A percentile compares a stretch with the other conserved stretches of the same genome.
These are phyloP conservation scores for Fusarium xylarioides DNA, from an alignment of 2,329 filamentous ascomycete species.

Conservation along the genomic window DNA sequence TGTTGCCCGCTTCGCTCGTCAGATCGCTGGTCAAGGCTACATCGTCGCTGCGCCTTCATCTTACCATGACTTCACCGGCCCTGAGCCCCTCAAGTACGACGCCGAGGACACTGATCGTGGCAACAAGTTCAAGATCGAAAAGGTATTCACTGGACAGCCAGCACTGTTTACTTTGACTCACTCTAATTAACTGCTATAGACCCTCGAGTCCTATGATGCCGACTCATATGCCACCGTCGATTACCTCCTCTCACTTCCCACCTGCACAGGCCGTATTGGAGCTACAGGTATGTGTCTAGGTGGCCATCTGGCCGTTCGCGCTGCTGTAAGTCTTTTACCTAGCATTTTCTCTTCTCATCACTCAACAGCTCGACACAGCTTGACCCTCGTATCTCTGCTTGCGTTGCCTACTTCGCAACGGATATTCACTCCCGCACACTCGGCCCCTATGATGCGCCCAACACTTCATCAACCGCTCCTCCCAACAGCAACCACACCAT, in stretches of 20 bases:
- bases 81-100: constrained; percentile 85
- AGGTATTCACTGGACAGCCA: constrained; percentile 58
- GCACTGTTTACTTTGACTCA: neutral
- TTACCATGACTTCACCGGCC: constrained; percentile 92
- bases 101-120: constrained; percentile 86
- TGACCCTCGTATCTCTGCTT: constrained; percentile 78
- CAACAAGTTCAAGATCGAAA: constrained; percentile 85
- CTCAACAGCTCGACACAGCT: constrained; percentile 55
- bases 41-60: constrained; percentile 90
- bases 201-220: constrained; percentile 85
- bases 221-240: constrained; percentile 76
- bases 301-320: constrained; percentile 79
- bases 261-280: constrained; percentile 83
- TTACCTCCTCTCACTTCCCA: constrained; percentile 74
- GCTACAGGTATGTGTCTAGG: constrained; percentile 92
- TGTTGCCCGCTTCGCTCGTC: constrained; percentile 86
- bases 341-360: neutral
- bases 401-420: constrained; percentile 90
- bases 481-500: constrained; percentile 59
- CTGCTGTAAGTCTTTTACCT: constrained; percentile 54
- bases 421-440: constrained; percentile 86
- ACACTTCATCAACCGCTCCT: constrained; percentile 53
- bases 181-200: constrained; percentile 56
- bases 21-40: constrained; percentile 92
- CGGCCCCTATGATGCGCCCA: constrained; percentile 65